These are phyloP conservation scores for Boletus coccyginus DNA, from an alignment of 768 basidiomycete species.

Conservation along the genomic window DNA sequence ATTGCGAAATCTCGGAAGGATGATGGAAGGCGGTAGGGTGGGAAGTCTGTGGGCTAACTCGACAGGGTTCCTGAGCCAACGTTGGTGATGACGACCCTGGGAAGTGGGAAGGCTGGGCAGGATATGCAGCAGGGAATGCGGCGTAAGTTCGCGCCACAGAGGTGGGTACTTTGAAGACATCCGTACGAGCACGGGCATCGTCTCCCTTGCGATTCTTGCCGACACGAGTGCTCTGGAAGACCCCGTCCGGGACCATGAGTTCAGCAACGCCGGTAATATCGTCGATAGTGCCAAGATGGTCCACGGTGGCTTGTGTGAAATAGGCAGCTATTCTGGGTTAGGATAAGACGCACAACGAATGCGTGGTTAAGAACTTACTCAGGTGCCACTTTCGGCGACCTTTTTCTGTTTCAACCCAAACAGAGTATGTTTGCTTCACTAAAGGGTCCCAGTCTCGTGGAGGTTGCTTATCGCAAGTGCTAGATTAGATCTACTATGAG, in stretches of 20 bases:
- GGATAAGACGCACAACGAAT: constrained; percentile 9
- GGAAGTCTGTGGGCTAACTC: constrained; percentile 20
- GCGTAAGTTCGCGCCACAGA: constrained; percentile 40
- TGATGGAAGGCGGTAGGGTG: constrained; percentile 21
- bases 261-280: constrained; percentile 57
- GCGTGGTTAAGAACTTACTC: constrained; percentile 45
- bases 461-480: constrained; percentile 46
- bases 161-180: constrained; percentile 32
- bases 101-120: constrained; percentile 25
- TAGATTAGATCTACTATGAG: constrained; percentile 19
- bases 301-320: constrained; percentile 74
- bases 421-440: constrained; percentile 84
- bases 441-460: constrained; percentile 64
- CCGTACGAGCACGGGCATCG: constrained; percentile 31
- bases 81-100: constrained; percentile 19
- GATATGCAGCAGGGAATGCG: constrained; percentile 38
- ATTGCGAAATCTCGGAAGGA: constrained; percentile 27
- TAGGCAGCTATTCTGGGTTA: constrained; percentile 63
- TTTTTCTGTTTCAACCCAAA: constrained; percentile 64
- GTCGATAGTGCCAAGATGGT: constrained; percentile 69
- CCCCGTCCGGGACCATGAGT: constrained; percentile 61
- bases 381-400: constrained; percentile 80
- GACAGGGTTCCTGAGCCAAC: constrained; percentile 26
- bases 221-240: constrained; percentile 67
- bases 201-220: constrained; percentile 48